These are phyloP conservation scores for Triticum turgidum DNA, from an alignment of 176 grass and related monocot genomes.

Conservation along the genomic window DNA sequence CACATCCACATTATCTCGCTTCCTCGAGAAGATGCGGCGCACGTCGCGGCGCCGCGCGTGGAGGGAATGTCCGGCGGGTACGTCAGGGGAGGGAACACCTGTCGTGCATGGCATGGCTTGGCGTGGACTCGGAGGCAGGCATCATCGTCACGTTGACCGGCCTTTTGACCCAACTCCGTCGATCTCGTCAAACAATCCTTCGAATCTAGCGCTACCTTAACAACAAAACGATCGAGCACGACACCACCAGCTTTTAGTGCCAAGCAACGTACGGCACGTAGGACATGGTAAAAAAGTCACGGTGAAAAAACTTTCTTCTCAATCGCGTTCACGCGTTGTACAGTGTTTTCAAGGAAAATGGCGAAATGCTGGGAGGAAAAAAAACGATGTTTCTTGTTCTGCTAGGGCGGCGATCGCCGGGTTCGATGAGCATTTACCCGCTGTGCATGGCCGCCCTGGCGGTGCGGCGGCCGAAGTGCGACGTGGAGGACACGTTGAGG, in stretches of 20 bases:
- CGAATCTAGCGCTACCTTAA: constrained; percentile 13
- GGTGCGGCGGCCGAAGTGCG: constrained; percentile 44
- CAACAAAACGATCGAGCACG: background rate
- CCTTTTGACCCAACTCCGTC: constrained; percentile 16
- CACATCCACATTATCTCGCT: background rate
- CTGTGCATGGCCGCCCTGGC: constrained; percentile 25
- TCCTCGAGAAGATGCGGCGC: constrained; percentile 35
- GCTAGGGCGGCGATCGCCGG: background rate
- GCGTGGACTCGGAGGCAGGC: background rate
- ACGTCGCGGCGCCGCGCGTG: constrained; percentile 11
- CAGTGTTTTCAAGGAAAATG: background rate
- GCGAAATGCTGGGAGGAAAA: background rate
- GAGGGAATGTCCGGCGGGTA: background rate
- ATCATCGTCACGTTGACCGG: constrained; percentile 17
- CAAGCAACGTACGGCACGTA: background rate
- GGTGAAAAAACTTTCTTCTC: constrained; percentile 10
- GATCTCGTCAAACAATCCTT: constrained; percentile 17
- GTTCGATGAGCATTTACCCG: constrained; percentile 3
- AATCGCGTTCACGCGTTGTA: constrained; percentile 19
- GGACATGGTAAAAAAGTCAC: background rate
- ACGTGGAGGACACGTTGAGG: constrained; percentile 33
- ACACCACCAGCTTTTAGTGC: background rate
- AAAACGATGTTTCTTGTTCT: background rate
- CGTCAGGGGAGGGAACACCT: constrained; percentile 16
- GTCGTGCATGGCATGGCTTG: constrained; percentile 23